phyloP scores from a whole-genome alignment of 2,329 filamentous ascomycete species.

The Rachicladosporium sp. region DNA sequence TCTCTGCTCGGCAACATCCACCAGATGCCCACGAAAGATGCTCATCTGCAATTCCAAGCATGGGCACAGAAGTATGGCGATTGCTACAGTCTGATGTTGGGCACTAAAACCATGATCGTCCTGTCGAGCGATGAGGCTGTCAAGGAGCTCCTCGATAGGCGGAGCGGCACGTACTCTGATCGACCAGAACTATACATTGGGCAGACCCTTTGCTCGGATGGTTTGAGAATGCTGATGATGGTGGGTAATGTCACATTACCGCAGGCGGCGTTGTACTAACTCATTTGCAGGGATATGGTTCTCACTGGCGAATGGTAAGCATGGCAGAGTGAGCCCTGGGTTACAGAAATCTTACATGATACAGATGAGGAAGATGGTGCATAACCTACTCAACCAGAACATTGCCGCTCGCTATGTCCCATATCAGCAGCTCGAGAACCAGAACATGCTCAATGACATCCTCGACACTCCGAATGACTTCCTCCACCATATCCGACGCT shows the following conservation, averaged over 20 bases:
- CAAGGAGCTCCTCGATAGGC: slow-evolving; percentile 26
- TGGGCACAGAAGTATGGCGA: slow-evolving; percentile 10
- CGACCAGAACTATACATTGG: slow-evolving; percentile 7
- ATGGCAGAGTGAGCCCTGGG: too few relatives aligned
- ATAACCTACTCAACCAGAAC: slow-evolving; percentile 35
- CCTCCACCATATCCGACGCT: slow-evolving; percentile 34
- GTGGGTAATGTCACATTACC: background rate
- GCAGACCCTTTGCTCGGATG: slow-evolving; percentile 3
- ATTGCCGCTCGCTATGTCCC: slow-evolving; percentile 34
- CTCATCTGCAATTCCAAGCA: slow-evolving; percentile 8
- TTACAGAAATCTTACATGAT: too few relatives aligned
- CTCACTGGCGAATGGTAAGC: slow-evolving; percentile 24
- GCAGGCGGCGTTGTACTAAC: too few relatives aligned
- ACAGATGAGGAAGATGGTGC: slow-evolving; percentile 21
- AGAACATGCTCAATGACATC: slow-evolving; percentile 38
- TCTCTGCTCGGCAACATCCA: slow-evolving; percentile 24
- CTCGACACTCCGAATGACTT: slow-evolving; percentile 31
- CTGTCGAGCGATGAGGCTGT: slow-evolving; percentile 32
- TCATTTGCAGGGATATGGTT: slow-evolving; percentile 5
- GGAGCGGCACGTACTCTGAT: slow-evolving; percentile 9
- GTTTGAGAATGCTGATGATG: slow-evolving; percentile 8
- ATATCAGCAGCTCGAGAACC: slow-evolving; percentile 44
- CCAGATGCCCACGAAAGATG: slow-evolving; percentile 24
- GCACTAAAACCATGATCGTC: slow-evolving; percentile 34
- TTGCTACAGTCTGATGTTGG: slow-evolving; percentile 32